phyloP scores from a whole-genome alignment of 2,329 filamentous ascomycete genomes.

The Colletotrichum shisoi region DNA sequence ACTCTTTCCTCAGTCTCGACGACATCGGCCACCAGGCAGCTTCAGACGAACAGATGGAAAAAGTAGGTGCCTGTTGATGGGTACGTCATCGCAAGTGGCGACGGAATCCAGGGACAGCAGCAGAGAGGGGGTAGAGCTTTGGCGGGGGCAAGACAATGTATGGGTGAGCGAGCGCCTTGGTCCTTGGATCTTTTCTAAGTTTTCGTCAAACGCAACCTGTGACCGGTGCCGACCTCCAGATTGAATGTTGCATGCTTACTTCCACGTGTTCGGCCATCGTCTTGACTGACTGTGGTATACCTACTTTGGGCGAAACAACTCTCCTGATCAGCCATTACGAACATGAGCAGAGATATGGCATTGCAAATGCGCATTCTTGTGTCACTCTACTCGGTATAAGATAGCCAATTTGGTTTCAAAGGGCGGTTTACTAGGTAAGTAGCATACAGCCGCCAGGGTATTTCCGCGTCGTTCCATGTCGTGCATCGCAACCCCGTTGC shows the following conservation, averaged over 20 bases:
- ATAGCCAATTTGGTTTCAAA: slow-evolving; percentile 25
- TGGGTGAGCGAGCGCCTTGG: background rate
- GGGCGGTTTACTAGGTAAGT: slow-evolving; percentile 1
- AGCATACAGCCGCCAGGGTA: slow-evolving; percentile 29
- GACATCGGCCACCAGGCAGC: background rate
- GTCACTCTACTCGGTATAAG: background rate
- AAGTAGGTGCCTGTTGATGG: background rate
- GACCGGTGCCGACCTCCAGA: background rate
- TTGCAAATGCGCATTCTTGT: background rate
- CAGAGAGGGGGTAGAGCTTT: background rate
- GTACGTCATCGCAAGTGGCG: slow-evolving; percentile 16
- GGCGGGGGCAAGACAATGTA: background rate
- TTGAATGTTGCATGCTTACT: background rate
- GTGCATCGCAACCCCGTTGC: background rate
- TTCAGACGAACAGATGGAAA: slow-evolving; percentile 2
- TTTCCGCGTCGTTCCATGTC: slow-evolving; percentile 33
- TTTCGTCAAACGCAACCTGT: background rate
- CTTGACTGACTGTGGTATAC: no score
- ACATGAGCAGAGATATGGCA: background rate
- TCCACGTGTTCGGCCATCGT: no score
- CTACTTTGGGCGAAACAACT: background rate
- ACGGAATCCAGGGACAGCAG: background rate
- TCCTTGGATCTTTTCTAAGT: background rate
- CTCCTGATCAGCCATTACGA: background rate
- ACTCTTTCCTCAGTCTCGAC: no score